Base-by-base conservation (phyloP, 2,329 filamentous ascomycete genomes). In the Alternaria gaisen region DNA sequence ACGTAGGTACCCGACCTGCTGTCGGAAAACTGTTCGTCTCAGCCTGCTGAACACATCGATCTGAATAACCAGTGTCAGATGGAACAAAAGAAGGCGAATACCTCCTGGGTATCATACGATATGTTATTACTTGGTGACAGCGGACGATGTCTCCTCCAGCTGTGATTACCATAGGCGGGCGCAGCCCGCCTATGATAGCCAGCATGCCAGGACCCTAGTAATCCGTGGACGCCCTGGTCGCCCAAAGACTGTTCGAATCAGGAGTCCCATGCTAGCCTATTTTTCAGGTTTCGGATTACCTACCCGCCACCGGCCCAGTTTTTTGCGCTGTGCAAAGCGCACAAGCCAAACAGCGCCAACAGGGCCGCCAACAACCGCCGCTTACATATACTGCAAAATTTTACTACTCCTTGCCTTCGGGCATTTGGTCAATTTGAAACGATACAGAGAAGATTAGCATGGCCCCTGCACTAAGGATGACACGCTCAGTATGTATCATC, bases 391-490 rank as follows among this genome's bases (percentile, higher is more conserved):
- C 5, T 1, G 1, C 0, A 30, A 1, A 46, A 28, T 36, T 55
- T 11, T 1, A 2, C 26, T 1, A 12, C 9, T 9, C 32, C 56
- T 60, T 46, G 65, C 54, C 65, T 68, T 66, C 65, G 63, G 65
- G 54, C 65, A 63, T 63, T 58, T 68, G 65, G 65, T 72, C 70
- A 71, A 69, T 70, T 69, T 69, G 67, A 72, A 72, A 71, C 67
- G 62, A 76, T 75, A 76, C 72, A 76, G 74, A 76, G 74, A 77
- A 76, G 73, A 76, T 77, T 77, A 77, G 72, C 74, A 84, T 84
- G 81, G 81, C 81, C 81, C 86, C 86, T 88, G 86, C 86, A 88
- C 91, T 94, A 94, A 94, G 91, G 91, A 94, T 94, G 91, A 94
- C 91, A 93, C 72, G 73, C 74, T 65, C 60, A 68, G n/a, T n/a